phyloP scores from a whole-genome alignment of 1,139 yeast species.

The Candida sanyaensis region DNA sequence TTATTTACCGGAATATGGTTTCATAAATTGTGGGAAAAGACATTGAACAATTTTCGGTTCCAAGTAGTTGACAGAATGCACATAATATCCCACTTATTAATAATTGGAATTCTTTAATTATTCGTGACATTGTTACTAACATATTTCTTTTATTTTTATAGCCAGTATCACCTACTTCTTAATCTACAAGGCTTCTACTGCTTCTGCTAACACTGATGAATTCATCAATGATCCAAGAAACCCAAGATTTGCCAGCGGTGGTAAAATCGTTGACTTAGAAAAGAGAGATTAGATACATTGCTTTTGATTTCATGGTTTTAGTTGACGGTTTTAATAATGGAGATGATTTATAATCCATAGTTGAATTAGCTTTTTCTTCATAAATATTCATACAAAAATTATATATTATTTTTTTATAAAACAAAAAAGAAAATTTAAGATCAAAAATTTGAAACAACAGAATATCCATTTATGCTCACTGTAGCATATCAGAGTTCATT shows the following conservation, averaged over 20 bases:
- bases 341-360: not conserved
- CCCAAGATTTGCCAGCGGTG: conserved; percentile 54
- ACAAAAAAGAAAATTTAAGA: not conserved
- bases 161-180: conserved; percentile 47
- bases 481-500: no score
- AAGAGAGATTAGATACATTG: conserved; percentile 18
- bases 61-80: no score
- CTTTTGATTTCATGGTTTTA: not conserved
- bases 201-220: conserved; percentile 50
- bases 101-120: no score
- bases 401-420: not conserved
- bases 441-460: no score
- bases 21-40: no score
- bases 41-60: no score
- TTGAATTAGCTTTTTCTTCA: not conserved
- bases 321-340: not conserved
- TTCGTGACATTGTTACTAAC: conserved; percentile 18
- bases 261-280: conserved; percentile 51
- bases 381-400: conserved; percentile 1
- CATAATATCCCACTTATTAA: no score
- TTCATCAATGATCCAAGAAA: conserved; percentile 57
- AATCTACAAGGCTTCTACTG: conserved; percentile 43
- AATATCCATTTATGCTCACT: no score
- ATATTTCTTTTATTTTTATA: conserved; percentile 20
- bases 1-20: no score